Evolutionary conservation across 441 rosid genomes (phyloP).

Genomic region (Populus trichocarpa): DNA sequence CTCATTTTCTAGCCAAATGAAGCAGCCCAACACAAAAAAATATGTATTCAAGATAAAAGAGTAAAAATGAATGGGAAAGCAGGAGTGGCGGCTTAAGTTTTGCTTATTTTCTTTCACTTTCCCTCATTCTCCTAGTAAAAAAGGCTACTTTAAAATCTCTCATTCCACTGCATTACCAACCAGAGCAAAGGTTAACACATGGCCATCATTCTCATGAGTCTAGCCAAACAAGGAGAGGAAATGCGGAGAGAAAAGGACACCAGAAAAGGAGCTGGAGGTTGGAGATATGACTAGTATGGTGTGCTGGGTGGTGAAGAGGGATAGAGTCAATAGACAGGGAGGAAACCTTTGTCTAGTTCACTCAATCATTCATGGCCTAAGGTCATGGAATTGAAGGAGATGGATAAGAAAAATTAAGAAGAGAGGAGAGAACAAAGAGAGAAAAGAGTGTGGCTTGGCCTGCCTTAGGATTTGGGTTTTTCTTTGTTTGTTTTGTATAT

Average conservation of each 20-base stretch:
- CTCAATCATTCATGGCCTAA: slow-evolving; percentile 29
- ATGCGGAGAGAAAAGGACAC: not conserved
- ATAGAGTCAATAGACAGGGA: slow-evolving; percentile 15
- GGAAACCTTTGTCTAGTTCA: slow-evolving; percentile 33
- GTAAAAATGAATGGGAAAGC: slow-evolving; percentile 12
- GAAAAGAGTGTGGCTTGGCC: slow-evolving; percentile 8
- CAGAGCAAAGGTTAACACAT: slow-evolving; percentile 16
- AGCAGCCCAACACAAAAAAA: slow-evolving; percentile 30
- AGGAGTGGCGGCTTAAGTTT: slow-evolving; percentile 13
- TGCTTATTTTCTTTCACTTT: slow-evolving; percentile 29
- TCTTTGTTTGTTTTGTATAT: slow-evolving; percentile 31
- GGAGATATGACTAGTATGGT: slow-evolving; percentile 30
- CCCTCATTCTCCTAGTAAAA: slow-evolving; percentile 45
- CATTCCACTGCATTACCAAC: slow-evolving; percentile 26
- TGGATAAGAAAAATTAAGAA: slow-evolving; percentile 13
- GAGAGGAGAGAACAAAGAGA: slow-evolving; percentile 16
- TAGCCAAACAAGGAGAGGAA: slow-evolving; percentile 16
- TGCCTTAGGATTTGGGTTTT: slow-evolving; percentile 32
- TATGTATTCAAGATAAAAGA: slow-evolving; percentile 4
- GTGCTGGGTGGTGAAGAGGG: slow-evolving; percentile 15
- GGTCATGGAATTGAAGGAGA: slow-evolving; percentile 16
- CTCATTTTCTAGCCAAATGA: slow-evolving; percentile 63
- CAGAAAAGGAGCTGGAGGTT: slow-evolving; percentile 20
- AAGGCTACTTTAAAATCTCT: slow-evolving; percentile 17
- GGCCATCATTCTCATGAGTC: slow-evolving; percentile 40